Percentiles rank a stretch among this genome's conserved stretches.
phyloP scores from a whole-genome alignment of 495 filamentous ascomycete species.

The Cudoniella acicularis region DNA sequence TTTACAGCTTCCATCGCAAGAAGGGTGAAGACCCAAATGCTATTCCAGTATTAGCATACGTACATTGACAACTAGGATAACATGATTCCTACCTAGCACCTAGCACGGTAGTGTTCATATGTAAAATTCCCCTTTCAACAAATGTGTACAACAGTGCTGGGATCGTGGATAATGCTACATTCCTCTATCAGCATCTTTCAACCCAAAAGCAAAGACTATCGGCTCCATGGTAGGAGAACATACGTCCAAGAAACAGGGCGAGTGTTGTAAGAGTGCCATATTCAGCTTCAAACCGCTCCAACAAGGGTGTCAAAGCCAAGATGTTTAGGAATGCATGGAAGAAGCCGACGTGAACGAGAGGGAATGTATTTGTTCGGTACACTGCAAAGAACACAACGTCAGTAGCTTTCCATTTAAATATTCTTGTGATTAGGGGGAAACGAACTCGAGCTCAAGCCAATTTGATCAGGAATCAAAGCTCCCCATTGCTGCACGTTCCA shows the following conservation, averaged over 20 bases:
- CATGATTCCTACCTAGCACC: conserved; percentile 68
- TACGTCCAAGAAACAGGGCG: conserved; percentile 84
- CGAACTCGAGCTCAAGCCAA: conserved; percentile 72
- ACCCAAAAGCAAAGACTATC: background rate
- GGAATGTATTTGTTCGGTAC: conserved; percentile 90
- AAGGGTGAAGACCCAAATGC: conserved; percentile 89
- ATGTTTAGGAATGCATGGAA: conserved; percentile 78
- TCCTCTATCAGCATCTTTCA: conserved; percentile 15
- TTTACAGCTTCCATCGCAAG: conserved; percentile 80
- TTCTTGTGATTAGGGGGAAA: conserved; percentile 19
- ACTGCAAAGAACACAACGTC: conserved; percentile 54
- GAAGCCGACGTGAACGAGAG: conserved; percentile 77
- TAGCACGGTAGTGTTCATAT: conserved; percentile 63
- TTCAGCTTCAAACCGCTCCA: conserved; percentile 93
- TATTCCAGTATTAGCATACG: conserved; percentile 28
- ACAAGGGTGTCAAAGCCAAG: conserved; percentile 71
- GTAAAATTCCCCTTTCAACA: conserved; percentile 63
- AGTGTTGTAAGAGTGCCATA: conserved; percentile 84
- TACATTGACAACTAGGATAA: background rate
- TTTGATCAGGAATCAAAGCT: conserved; percentile 70
- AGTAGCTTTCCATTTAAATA: no score
- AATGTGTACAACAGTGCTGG: conserved; percentile 70
- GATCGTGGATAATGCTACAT: conserved; percentile 70
- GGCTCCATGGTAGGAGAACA: conserved; percentile 33
- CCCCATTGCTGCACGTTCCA: conserved; percentile 74